Base-by-base conservation (phyloP, 1,139 yeast species). In the Tardiomyces digboiensis region DNA sequence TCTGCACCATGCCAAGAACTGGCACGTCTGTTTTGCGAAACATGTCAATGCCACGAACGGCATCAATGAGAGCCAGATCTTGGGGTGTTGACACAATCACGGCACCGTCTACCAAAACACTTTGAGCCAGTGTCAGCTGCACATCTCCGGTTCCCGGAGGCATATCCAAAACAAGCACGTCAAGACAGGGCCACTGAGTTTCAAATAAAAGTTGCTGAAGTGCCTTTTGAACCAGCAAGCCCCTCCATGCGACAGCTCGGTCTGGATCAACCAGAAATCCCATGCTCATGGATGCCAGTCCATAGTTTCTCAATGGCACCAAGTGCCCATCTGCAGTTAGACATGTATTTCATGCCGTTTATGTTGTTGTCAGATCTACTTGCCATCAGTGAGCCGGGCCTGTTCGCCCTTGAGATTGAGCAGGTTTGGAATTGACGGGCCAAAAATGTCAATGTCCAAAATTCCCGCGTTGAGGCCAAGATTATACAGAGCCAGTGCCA, bases 111-210 rank as follows among this genome's bases (percentile, higher is more conserved):
- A 86, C 77, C 42, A 74, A 70, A n/a, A 84, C 62, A 54, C 80
- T 83, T 59, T 86, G 95, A 23, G 89, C 80, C 21, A 87, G 71
- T 0, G 94, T 83, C 46, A 86, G 68, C 56, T 86, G 95, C 1
- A 87, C 83, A 57, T 86, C 95, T 12, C 95, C 95, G 0, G 95
- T 86, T 3, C 95, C 95, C 0, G 95, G 95, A 1, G 95, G 95
- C 85, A 86, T 76, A 54, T 86, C 95, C 16, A 86, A 68, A 1
- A 86, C 80, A 44, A 86, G 67, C 22, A 78, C 72, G 59, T 86
- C 95, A 42, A 85, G 61, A 2, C 54, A 57, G 7, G 76, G 72
- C 95, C 95, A 86, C 44, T 79, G 74, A 1, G 86, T 95, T 45
- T 86, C 95, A 53, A 82, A 85, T 19, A 86, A 61, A 18, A 86